A percentile compares a stretch with the other conserved stretches of the same genome.
phyloP scores from a whole-genome alignment of 306 rosid species.

The Quercus dentata region DNA sequence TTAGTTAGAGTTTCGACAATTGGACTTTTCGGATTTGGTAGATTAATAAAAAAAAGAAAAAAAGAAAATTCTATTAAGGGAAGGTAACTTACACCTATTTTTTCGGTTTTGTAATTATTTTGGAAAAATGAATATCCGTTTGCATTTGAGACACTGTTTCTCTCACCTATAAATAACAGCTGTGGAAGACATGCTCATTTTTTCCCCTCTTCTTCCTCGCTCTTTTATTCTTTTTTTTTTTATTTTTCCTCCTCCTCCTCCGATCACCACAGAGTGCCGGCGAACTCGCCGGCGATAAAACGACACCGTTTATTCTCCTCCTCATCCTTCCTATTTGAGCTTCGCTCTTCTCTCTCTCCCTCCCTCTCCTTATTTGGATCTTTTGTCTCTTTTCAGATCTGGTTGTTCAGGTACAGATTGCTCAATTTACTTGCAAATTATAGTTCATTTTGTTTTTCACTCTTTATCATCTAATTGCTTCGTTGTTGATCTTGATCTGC shows the following conservation, averaged over 20 bases:
- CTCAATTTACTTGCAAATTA: constrained; percentile 4
- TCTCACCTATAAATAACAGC: constrained; percentile 48
- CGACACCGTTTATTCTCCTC: constrained; percentile 29
- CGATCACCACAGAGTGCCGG: constrained; percentile 28
- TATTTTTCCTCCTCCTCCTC: not conserved
- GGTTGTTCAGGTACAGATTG: constrained; percentile 5
- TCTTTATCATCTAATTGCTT: not conserved
- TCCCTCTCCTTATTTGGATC: not conserved
- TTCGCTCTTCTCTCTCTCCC: constrained; percentile 6
- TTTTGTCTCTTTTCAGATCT: constrained; percentile 45
- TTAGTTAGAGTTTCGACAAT: not conserved
- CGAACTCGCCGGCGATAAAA: constrained; percentile 33
- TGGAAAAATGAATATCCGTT: not conserved
- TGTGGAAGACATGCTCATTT: fast-evolving
- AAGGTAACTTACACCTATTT: too few relatives aligned
- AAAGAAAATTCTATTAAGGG: not conserved
- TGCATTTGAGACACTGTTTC: not conserved
- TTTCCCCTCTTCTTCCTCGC: constrained; percentile 5
- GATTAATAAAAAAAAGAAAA: not conserved
- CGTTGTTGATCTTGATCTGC: constrained; percentile 53
- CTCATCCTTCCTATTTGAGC: constrained; percentile 29
- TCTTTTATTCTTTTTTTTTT: constrained; percentile 28
- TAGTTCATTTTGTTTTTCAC: not conserved
- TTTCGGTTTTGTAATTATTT: too few relatives aligned
- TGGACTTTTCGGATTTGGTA: not conserved